Evolutionary conservation across 441 rosid genomes (phyloP), one percentile per base, ranked within the genome.

Genomic region (Gossypium laxum): DNA sequence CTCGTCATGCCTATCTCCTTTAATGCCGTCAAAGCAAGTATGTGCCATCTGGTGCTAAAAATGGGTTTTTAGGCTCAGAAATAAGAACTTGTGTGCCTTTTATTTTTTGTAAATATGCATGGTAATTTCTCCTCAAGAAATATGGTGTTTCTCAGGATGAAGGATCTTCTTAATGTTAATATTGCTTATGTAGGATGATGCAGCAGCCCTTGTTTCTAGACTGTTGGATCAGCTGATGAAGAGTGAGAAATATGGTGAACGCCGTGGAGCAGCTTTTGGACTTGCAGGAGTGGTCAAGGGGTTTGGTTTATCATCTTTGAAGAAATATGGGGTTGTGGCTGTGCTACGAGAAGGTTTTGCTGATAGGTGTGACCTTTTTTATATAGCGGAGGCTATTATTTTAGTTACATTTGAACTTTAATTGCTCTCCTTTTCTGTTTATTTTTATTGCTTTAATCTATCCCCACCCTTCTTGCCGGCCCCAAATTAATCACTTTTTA

Each of bases 231-330:
- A 86, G 78, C 83, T 95, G 66, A 82, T 92, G 93, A 91, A 86
- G 80, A 90, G 95, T 82, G 97, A 95, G 58, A 91, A 90, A 83
- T 95, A 95, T 78, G 99, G 99, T 61, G 97, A 95, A 59, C 97
- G 98, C 17, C 95, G 99, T 73, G 98, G 99, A 75, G 99, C 97
- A 64, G 99, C 97, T 78, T 95, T 92, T 89, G 99, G 98, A 76
- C 89, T 95, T 76, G 96, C 98, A 32, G 99, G 99, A 73, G 91
- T 86, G 17, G 92, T 89, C 11, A 89, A 89, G 88, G 98, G 99
- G 74, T 85, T 89, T 79, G 99, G 99, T 79, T 84, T 95, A 78
- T 83, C 91, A 70, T 86, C 89, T 84, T 81, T 92, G 84, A 91
- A 95, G 89, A 89, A 86, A 73, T 89, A 86, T 75, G 92, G 91